phyloP scores from a whole-genome alignment of 192 early-diverging fungal species.

The Borealophlyctis nickersoniae region DNA sequence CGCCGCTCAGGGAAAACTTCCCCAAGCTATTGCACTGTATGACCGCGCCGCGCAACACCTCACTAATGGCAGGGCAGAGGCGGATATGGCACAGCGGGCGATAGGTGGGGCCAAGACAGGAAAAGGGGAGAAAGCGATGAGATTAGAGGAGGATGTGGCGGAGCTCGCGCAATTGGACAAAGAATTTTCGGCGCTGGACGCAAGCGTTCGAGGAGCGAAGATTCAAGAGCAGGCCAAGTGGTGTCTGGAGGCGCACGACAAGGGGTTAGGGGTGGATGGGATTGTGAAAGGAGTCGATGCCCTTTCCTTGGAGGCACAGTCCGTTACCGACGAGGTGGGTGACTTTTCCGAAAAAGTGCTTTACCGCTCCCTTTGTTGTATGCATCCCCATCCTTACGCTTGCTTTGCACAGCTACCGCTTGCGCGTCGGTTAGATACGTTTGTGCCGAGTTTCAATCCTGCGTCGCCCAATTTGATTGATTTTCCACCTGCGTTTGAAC shows the following conservation, averaged over 20 bases:
- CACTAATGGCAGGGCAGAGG: slow-evolving; percentile 46
- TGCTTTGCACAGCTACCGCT: slow-evolving; percentile 47
- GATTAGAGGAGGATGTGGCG: background rate
- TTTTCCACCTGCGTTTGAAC: slow-evolving; percentile 63
- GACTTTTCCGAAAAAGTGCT: slow-evolving; percentile 39
- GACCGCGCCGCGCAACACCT: slow-evolving; percentile 53
- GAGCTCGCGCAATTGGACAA: slow-evolving; percentile 9
- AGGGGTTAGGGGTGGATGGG: background rate
- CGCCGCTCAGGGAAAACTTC: slow-evolving; percentile 34
- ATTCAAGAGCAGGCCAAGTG: slow-evolving; percentile 17
- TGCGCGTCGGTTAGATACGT: slow-evolving; percentile 52
- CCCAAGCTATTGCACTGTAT: slow-evolving; percentile 59
- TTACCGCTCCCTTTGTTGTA: slow-evolving; percentile 47
- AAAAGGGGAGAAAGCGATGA: background rate
- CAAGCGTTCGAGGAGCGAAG: slow-evolving; percentile 35
- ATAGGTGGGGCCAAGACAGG: background rate
- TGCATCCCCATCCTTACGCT: slow-evolving; percentile 64
- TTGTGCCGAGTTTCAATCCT: slow-evolving; percentile 36
- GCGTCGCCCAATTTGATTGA: slow-evolving; percentile 54
- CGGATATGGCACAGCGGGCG: slow-evolving; percentile 4
- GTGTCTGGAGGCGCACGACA: slow-evolving; percentile 10
- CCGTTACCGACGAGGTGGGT: slow-evolving; percentile 53
- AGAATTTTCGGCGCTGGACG: slow-evolving; percentile 31
- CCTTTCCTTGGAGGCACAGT: slow-evolving; percentile 23
- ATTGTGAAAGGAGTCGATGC: slow-evolving; percentile 2